A percentile compares a stretch with the other conserved stretches of the same genome.
Evolutionary conservation across 495 filamentous ascomycete species (phyloP).

Genomic region (Penicillium chermesinum): DNA sequence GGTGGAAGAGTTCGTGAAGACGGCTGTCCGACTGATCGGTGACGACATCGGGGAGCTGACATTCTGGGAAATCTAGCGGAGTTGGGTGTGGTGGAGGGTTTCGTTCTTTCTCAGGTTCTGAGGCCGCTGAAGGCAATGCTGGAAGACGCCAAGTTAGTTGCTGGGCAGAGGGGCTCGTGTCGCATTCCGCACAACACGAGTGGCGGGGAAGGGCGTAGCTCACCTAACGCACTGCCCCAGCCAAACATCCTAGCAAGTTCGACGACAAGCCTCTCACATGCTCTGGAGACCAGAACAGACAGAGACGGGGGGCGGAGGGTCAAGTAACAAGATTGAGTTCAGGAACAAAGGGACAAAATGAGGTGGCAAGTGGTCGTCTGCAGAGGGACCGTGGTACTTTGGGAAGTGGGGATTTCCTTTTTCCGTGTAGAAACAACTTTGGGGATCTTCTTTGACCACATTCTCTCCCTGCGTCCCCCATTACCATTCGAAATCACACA

Average conservation of each 20-base stretch:
- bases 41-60: slow-evolving; percentile 27
- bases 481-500: too few species aligned
- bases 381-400: slow-evolving; percentile 2
- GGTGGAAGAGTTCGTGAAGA: slow-evolving; percentile 31
- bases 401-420: slow-evolving; percentile 2
- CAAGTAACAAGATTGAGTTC: background rate
- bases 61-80: slow-evolving; percentile 46
- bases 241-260: slow-evolving; percentile 30
- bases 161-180: background rate
- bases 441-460: too few species aligned
- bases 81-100: slow-evolving; percentile 42
- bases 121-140: slow-evolving; percentile 33
- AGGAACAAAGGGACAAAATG: background rate
- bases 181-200: slow-evolving; percentile 3
- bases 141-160: background rate
- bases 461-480: too few species aligned
- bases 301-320: slow-evolving; percentile 2
- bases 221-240: slow-evolving; percentile 35
- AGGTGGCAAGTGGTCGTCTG: background rate
- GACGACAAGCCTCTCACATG: slow-evolving; percentile 8
- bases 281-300: slow-evolving; percentile 7
- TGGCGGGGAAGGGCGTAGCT: slow-evolving; percentile 9
- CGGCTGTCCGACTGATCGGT: slow-evolving; percentile 22
- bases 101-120: slow-evolving; percentile 40
- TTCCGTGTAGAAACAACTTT: too few species aligned